A percentile compares a stretch with the other conserved stretches of the same genome.
Conservation (phyloP, 108 stramenopile species). For the Cylindrotheca fusiformis region DNA sequence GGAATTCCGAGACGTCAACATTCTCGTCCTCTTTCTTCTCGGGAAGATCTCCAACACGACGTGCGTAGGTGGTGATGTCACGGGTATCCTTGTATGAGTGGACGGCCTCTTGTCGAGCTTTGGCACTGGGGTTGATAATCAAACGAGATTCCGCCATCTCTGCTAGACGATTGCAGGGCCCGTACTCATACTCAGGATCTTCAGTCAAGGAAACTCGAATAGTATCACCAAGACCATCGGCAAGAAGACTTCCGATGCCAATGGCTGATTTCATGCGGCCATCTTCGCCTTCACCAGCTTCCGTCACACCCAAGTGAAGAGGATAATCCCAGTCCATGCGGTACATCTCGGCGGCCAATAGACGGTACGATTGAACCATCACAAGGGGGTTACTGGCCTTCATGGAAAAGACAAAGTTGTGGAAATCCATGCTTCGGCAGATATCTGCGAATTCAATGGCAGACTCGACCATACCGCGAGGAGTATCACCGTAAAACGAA, state of each 20-base stretch:
- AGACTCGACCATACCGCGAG: constrained; percentile 97
- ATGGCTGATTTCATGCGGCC: constrained; percentile 97
- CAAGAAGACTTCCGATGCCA: constrained; percentile 94
- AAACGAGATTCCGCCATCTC: constrained; percentile 76
- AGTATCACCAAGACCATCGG: constrained; percentile 96
- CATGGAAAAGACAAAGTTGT: constrained; percentile 99
- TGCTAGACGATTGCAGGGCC: constrained; percentile 89
- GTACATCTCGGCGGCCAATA: constrained; percentile 91
- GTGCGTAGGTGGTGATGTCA: constrained; percentile 73
- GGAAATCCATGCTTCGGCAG: constrained; percentile 90
- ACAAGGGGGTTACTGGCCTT: constrained; percentile 97
- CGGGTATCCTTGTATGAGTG: constrained; percentile 78
- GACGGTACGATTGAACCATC: constrained; percentile 95
- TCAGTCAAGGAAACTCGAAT: constrained; percentile 95
- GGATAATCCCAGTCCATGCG: constrained; percentile 95
- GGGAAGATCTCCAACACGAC: constrained; percentile 71
- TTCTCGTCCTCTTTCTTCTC: constrained; percentile 73
- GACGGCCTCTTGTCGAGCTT: constrained; percentile 63
- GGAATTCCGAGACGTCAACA: constrained; percentile 81
- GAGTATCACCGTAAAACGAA: constrained; percentile 94
- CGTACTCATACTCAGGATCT: constrained; percentile 95
- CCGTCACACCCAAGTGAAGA: constrained; percentile 95
- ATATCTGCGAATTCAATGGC: constrained; percentile 97
- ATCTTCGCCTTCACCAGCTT: constrained; percentile 98
- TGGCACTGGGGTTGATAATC: constrained; percentile 68